Evolutionary conservation across 495 filamentous ascomycete genomes (phyloP), one percentile per base, ranked within the genome.

Genomic region (Astrothelium subdiscretum): DNA sequence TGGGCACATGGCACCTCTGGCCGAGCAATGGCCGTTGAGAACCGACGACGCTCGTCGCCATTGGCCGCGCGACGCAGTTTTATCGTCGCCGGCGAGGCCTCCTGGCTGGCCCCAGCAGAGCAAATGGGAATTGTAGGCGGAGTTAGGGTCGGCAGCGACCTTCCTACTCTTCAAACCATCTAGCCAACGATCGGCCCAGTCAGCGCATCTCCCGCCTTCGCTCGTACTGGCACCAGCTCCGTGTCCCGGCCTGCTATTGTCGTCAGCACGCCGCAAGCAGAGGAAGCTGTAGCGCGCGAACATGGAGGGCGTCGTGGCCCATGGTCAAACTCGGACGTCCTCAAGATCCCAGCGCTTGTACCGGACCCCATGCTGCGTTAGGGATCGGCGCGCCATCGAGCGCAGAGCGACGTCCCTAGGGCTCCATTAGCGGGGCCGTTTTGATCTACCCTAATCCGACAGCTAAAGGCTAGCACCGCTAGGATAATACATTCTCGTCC

Each of bases 401-500:
- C 48, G 11, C 48, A 27, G 22, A 54, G 48, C 5, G 48, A 54
- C 48, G 29, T 54, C 48, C 24, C 24, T 54, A 20, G 22, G 20
- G 48, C 48, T 54, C 24, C 48, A 26, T 54, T 54, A 54, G 48
- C 48, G 48, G 48, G 48, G 48, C 48, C 48, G 48, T 54, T 54
- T 54, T 54, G 22, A 20, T 24, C 48, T 54, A 54, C 48, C 48
- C 48, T 24, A 54, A 54, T 54, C 48, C 48, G 48, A 54, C 24
- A 12, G 12, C 24, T 2, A 27, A 26, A 26, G 20, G 43, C 35
- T 38, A 1, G 35, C 8, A 38, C 15, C n/a, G 42, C 42, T 48
- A 48, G 42, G 42, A 48, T 48, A n/a, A 54, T 54, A 54, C 48
- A 54, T 54, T 54, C 48, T 54, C 48, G 48, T 54, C 24, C 48